Evolutionary conservation across 2,329 filamentous ascomycete genomes (phyloP), one percentile per base, ranked within the genome.

Genomic region (Pseudogymnoascus sp.): DNA sequence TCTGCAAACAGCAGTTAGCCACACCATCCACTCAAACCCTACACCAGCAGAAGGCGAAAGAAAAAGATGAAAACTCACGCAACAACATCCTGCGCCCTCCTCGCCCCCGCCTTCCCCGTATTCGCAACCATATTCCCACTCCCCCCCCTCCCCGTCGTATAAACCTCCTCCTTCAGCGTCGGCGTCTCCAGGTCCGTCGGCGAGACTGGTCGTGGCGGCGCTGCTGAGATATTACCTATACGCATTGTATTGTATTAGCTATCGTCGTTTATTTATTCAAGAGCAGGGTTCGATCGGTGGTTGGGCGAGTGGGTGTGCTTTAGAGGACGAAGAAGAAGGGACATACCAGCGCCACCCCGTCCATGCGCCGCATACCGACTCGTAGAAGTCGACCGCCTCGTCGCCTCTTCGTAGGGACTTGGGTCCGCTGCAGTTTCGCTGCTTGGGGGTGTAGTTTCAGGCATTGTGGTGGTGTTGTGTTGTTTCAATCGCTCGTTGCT

Each of bases 101-200:
- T 88, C 37, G 93, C 91, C 73, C 90, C 85, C 45, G 80, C 77
- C 3, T 87, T 85, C 70, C 95, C 88, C 67, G 85, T 85, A 73
- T 88, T 87, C 69, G 77, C 79, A 59, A 89, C 86, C 88, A 96
- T 96, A 79, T 96, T 96, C 65, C 92, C 92, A 4, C 84, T 87
- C 66, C 93, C 93, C 63, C 93, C 93, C 61, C 93, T 89, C 64
- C 93, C 93, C 2, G 93, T 97, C 18, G 93, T 96, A 73, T 93
- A 92, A 68, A 90, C 81, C n/a, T 89, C 78, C 57, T 84, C 84
- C 78, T 96, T 96, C 73, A 97, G 84, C 11, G 85, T 89, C 0
- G 93, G 93, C 1, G 92, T 96, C 71, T 87, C 79, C 67, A 96
- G 85, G 71, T 93, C 89, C 67, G 83, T 77, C 61, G 85, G 78